These are phyloP conservation scores for Chlorella sp. DNA, from an alignment of 139 green algal species.

Conservation along the genomic window DNA sequence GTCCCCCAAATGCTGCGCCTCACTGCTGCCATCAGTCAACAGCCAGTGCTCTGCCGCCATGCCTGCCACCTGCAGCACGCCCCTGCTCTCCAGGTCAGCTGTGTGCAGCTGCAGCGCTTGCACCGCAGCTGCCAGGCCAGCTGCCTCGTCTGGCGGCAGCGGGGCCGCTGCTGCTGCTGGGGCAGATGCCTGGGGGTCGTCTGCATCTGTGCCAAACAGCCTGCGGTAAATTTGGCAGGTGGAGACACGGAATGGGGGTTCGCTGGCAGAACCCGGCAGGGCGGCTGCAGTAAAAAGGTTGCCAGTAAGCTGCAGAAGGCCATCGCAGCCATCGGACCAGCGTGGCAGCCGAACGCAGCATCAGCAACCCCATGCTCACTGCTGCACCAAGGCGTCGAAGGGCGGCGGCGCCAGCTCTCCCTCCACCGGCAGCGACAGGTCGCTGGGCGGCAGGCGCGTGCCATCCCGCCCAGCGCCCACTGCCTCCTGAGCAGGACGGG, in stretches of 20 bases:
- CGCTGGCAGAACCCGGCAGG: too few relatives aligned
- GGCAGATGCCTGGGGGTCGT: neutral
- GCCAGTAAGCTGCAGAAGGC: too few relatives aligned
- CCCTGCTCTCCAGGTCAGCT: neutral
- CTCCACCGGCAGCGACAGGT: too few relatives aligned
- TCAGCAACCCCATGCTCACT: neutral
- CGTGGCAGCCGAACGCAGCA: too few relatives aligned
- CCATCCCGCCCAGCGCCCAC: neutral
- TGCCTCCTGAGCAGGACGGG: neutral
- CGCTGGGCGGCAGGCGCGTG: neutral
- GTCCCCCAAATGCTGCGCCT: neutral
- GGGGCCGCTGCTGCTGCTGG: neutral
- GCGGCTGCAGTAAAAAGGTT: too few relatives aligned
- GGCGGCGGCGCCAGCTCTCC: constrained; percentile 23
- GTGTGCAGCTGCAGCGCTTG: constrained; percentile 11
- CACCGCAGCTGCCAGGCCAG: neutral
- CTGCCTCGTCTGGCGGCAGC: neutral
- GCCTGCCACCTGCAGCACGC: neutral
- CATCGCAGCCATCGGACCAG: too few relatives aligned
- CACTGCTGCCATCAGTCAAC: neutral
- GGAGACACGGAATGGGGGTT: too few relatives aligned
- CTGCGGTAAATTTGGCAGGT: neutral
- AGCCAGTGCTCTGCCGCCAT: neutral
- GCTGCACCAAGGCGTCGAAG: constrained; percentile 2
- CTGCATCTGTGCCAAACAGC: neutral